Evolutionary conservation across 352 stramenopile species (phyloP), one percentile per base, ranked within the genome.

Genomic region (Halophytophthora batemanensis): DNA sequence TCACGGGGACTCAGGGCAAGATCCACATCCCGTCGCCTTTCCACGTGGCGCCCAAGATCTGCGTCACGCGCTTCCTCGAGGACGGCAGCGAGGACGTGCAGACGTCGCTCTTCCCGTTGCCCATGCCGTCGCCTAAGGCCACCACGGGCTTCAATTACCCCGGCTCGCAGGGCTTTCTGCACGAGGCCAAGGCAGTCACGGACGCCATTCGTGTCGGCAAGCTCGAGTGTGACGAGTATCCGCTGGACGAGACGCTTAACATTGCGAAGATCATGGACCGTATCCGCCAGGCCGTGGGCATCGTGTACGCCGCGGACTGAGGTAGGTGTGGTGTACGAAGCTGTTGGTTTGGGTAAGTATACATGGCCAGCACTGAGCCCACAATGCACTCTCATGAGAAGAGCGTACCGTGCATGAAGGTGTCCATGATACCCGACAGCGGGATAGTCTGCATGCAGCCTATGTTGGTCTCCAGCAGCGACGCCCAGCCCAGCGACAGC

Each of bases 261-360:
- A 64, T 93, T 23, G 59, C 63, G 15, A 56, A 51, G 13, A 78
- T 95, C 49, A 86, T 95, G 64, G 87, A 95, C 65, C 59, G 77
- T 34, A 74, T 95, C 54, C 71, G 83, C 33, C 21, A 64, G 17
- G 57, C 77, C 43, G 49, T 95, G 15, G 78, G 69, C 36, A 69
- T 91, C 8, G 62, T 78, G 1, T 88, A 86, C 48, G 61, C 64
- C 2, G 68, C 69, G 2, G 73, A 86, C 42, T 23, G 29, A 12
- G n/a, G n/a, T n/a, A n/a, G n/a, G 13, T 41, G 6, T 14, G 35
- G 14, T 48, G 37, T 38, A 55, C 19, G n/a, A n/a, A n/a, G n/a
- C n/a, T n/a, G n/a, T n/a, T n/a, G n/a, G n/a, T n/a, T n/a, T n/a
- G n/a, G n/a, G n/a, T n/a, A n/a, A n/a, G n/a, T n/a, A n/a, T n/a